Evolutionary conservation across 768 basidiomycete genomes (phyloP).

Genomic region (Suillus placidus): DNA sequence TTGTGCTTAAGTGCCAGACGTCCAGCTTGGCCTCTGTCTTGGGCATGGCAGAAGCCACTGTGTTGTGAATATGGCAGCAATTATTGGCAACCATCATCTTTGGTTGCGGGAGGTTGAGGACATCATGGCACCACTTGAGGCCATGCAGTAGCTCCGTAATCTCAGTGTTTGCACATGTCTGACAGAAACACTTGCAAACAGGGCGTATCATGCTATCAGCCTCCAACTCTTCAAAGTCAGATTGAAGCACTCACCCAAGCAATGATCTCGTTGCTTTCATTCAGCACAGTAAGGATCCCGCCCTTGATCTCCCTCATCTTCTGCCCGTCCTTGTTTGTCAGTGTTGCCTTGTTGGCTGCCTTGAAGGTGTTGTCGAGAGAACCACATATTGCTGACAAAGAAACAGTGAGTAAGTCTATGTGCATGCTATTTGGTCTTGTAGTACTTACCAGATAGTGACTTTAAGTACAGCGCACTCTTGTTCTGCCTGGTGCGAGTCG

Average conservation of each 20-base stretch:
- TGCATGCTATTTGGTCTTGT: no score
- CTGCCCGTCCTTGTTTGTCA: neutral
- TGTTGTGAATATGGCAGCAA: conserved; percentile 20
- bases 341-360: conserved; percentile 16
- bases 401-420: neutral
- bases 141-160: conserved; percentile 18
- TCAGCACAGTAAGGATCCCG: conserved; percentile 16
- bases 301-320: conserved; percentile 9
- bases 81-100: conserved; percentile 24
- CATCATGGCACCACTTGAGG: conserved; percentile 11
- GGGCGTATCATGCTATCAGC: no score
- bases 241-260: conserved; percentile 14
- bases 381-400: conserved; percentile 9
- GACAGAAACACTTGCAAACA: conserved; percentile 11
- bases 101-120: conserved; percentile 10
- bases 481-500: neutral
- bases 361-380: conserved; percentile 24
- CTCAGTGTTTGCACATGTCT: conserved; percentile 18
- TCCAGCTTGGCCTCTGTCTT: conserved; percentile 14
- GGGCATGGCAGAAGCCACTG: conserved; percentile 15
- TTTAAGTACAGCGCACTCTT: conserved; percentile 1
- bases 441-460: neutral
- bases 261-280: conserved; percentile 20
- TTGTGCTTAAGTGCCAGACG: conserved; percentile 20
- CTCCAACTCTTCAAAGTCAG: no score